phyloP scores from a whole-genome alignment of 2,329 filamentous ascomycete genomes.

The Beauveria varroae region DNA sequence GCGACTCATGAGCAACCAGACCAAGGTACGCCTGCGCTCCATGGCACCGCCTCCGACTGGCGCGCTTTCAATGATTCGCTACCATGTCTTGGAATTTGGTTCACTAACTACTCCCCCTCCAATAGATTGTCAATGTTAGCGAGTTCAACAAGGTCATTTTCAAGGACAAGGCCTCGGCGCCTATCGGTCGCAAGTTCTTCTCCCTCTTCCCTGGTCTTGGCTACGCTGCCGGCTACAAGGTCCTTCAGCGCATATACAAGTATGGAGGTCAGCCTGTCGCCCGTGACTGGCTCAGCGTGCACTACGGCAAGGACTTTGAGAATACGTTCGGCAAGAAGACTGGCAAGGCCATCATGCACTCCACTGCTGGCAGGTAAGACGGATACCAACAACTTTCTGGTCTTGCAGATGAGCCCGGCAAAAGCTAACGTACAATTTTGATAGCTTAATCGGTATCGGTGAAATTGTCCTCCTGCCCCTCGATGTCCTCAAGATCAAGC shows the following conservation, averaged over 20 bases:
- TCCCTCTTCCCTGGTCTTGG: constrained; percentile 95
- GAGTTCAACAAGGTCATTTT: constrained; percentile 90
- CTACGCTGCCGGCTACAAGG: constrained; percentile 96
- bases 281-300: constrained; percentile 73
- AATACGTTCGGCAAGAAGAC: constrained; percentile 89
- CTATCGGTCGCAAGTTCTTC: constrained; percentile 71
- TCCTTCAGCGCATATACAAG: constrained; percentile 96
- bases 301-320: constrained; percentile 82
- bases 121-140: constrained; percentile 29
- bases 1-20: constrained; percentile 97
- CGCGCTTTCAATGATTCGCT: background rate
- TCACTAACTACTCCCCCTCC: constrained; percentile 14
- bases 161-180: constrained; percentile 72
- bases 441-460: constrained; percentile 86
- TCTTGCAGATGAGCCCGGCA: background rate
- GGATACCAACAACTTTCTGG: background rate
- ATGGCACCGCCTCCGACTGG: background rate
- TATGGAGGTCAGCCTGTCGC: constrained; percentile 96
- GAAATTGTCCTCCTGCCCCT: constrained; percentile 93
- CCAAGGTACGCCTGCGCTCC: constrained; percentile 49
- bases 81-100: background rate
- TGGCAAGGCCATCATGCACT: constrained; percentile 97
- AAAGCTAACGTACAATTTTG: constrained; percentile 14
- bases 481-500: constrained; percentile 98
- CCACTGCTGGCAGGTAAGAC: constrained; percentile 76